Base-by-base conservation (phyloP, 2,329 filamentous ascomycete genomes). In the Lithohypha guttulata region DNA sequence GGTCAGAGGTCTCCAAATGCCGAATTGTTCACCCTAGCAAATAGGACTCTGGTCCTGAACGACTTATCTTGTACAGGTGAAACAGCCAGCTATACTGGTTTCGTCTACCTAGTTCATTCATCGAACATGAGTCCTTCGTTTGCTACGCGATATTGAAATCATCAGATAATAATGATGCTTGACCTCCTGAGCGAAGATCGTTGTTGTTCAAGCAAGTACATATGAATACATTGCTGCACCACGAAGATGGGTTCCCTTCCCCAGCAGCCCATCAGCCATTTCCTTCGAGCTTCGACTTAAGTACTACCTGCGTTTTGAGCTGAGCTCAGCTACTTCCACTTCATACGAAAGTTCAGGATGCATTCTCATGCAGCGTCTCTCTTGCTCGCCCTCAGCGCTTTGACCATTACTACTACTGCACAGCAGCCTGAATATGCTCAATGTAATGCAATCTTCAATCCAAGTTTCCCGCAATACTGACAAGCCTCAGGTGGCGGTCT, bases 401-500 rank as follows among this genome's bases (percentile, higher is more conserved):
- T 48, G 20, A 41, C 43, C 17, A 29, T 15, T 5, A 3, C 39
- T 10, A 30, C 41, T 3, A 19, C 34, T 9, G 25, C 39, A 13
- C 21, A 20, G 15, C 46, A 47, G 25, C 42, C 33, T 23, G 31
- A 44, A 15, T 49, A 32, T 27, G 46, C 31, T 26, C 46, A 49
- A 40, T 49, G 46, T 49, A 42, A n/a, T n/a, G 21, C 37, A 21
- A 19, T 14, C 6, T n/a, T 20, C 15, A 11, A 34, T 13, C 19
- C 11, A 19, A 19, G 17, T 3, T 4, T 10, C 6, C 9, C 11
- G 11, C 34, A 23, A 13, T 58, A 60, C 39, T 60, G 7, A 23
- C n/a, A 5, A 36, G 13, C n/a, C 13, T 10, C 37, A 49, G 46
- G 60, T 35, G 60, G 60, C 20, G 60, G 60, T 8, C 44, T 29